Evolutionary conservation across 441 rosid species (phyloP).

Genomic region (Hura crepitans): DNA sequence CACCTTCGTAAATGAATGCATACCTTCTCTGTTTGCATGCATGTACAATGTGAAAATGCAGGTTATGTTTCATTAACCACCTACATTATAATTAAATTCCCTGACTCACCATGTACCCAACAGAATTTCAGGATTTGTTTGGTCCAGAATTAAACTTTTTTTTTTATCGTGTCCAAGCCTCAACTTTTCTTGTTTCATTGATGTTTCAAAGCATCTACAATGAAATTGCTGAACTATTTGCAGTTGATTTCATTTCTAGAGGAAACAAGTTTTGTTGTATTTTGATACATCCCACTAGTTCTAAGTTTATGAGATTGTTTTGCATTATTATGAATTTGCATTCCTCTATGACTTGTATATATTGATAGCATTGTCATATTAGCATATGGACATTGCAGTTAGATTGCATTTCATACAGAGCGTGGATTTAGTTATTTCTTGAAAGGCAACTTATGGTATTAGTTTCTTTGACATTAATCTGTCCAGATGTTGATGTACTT

Average conservation of each 20-base stretch:
- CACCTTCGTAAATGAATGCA: not conserved
- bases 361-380: not conserved
- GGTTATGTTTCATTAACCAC: not conserved
- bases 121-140: not conserved
- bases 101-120: not conserved
- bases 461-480: constrained; percentile 19
- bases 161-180: not conserved
- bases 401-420: not conserved
- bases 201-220: not conserved
- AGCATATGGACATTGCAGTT: not conserved
- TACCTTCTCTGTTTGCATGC: not conserved
- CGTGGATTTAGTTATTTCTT: not conserved
- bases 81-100: not conserved
- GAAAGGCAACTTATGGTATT: not conserved
- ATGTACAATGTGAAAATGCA: not conserved
- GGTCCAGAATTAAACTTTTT: not conserved
- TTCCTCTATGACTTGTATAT: not conserved
- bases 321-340: not conserved
- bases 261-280: too few species aligned
- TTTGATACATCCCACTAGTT: not conserved
- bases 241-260: not conserved
- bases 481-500: constrained; percentile 76
- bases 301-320: not conserved
- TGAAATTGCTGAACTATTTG: not conserved
- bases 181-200: not conserved